A percentile compares a stretch with the other conserved stretches of the same genome.
These are phyloP conservation scores for Diaporthe humulicola DNA, from an alignment of 2,329 filamentous ascomycete genomes.

Conservation along the genomic window DNA sequence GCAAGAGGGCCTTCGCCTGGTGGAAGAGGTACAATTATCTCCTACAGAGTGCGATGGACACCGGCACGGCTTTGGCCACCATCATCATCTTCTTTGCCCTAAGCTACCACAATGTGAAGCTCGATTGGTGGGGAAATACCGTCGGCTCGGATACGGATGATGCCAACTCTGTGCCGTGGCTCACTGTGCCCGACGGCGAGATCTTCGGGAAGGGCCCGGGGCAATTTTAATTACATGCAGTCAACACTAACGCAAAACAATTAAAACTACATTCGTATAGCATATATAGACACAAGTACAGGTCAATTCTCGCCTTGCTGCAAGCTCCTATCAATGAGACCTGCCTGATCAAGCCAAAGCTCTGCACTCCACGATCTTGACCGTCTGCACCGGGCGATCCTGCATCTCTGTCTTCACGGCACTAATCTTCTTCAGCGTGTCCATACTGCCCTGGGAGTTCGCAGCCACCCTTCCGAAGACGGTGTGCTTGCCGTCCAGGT, in stretches of 20 bases:
- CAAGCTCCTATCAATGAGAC: too few relatives aligned
- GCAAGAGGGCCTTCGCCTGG: slow-evolving; percentile 48
- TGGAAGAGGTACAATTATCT: slow-evolving; percentile 51
- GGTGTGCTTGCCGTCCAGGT: slow-evolving; percentile 92
- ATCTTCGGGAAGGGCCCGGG: slow-evolving; percentile 51
- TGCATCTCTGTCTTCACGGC: slow-evolving; percentile 29
- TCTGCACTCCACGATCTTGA: slow-evolving; percentile 33
- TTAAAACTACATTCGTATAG: neutral
- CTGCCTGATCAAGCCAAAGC: neutral
- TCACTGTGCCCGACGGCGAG: slow-evolving; percentile 46
- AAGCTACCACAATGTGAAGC: slow-evolving; percentile 47
- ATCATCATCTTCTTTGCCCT: slow-evolving; percentile 51
- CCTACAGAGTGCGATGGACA: slow-evolving; percentile 50
- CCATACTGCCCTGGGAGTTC: slow-evolving; percentile 11
- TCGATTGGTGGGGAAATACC: slow-evolving; percentile 52
- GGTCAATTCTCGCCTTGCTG: too few relatives aligned
- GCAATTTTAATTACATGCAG: slow-evolving; percentile 42
- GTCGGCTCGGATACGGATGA: slow-evolving; percentile 52
- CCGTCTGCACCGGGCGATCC: slow-evolving; percentile 27
- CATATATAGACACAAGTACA: neutral
- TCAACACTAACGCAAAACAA: too few relatives aligned
- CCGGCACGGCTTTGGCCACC: slow-evolving; percentile 49
- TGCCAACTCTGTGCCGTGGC: slow-evolving; percentile 50
- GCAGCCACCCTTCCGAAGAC: slow-evolving; percentile 87
- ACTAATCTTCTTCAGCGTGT: slow-evolving; percentile 29